phyloP scores from a whole-genome alignment of 2,329 filamentous ascomycete species.

The Epichloe bromicola region DNA sequence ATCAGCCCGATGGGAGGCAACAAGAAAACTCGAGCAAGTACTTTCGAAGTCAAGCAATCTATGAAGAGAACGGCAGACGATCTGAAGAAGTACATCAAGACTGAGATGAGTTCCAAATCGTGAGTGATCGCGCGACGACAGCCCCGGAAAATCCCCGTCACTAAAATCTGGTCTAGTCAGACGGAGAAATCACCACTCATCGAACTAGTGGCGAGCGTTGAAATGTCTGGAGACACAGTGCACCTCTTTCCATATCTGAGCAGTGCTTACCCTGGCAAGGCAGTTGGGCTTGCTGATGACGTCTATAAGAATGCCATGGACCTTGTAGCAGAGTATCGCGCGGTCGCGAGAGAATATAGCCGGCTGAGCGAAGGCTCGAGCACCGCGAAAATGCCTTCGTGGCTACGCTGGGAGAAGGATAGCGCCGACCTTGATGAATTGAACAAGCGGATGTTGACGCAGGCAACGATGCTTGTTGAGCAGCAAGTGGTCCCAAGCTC shows the following conservation, averaged over 20 bases:
- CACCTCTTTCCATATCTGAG: not conserved
- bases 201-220: not conserved
- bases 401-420: slow-evolving; percentile 22
- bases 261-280: not conserved
- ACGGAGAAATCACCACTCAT: not conserved
- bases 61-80: not conserved
- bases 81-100: slow-evolving; percentile 2
- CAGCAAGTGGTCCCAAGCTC: slow-evolving; percentile 15
- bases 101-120: not conserved
- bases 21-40: not conserved
- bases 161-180: not conserved
- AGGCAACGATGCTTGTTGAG: slow-evolving; percentile 12
- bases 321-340: slow-evolving; percentile 10
- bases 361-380: slow-evolving; percentile 8
- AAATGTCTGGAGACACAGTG: not conserved
- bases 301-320: not conserved
- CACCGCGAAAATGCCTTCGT: slow-evolving; percentile 14
- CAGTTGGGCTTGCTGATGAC: not conserved
- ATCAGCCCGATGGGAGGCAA: not conserved
- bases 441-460: slow-evolving; percentile 13
- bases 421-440: slow-evolving; percentile 16
- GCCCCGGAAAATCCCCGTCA: not conserved
- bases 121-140: slow-evolving; percentile 2
- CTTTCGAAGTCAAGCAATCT: slow-evolving; percentile 1
- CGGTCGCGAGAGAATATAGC: slow-evolving; percentile 13